Evolutionary conservation across 2,329 filamentous ascomycete genomes (phyloP), one percentile per base, ranked within the genome.

Genomic region (Aspergillus jensenii): DNA sequence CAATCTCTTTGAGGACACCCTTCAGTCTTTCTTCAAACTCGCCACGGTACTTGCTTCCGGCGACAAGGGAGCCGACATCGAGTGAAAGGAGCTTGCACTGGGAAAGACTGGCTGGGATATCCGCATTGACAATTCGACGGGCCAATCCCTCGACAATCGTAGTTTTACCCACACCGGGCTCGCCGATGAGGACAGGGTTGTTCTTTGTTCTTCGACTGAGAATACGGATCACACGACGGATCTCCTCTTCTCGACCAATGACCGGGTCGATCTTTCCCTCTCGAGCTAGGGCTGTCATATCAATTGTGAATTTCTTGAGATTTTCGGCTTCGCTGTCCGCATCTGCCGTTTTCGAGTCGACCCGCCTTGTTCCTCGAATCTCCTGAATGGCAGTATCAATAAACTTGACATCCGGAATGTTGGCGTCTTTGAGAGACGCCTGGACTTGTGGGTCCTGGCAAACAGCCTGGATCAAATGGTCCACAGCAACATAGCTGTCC

Each of bases 11-110:
- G 68, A 99, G 78, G 5, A 99, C 95, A 55, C 93, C 93, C 84
- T 99, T 99, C 93, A 99, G 98, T 67, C 95, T 87, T 82, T 99
- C 95, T 75, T 99, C 95, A 59, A 99, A 99, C 75, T 99, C 95
- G 79, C 95, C 95, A 50, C 95, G 88, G 80, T 96, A 99, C 79
- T 99, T 99, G 85, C 92, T 97, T 66, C 95, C 95, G 58, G 95
- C 95, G 62, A 99, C 93, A 57, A 99, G 82, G 23, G 93, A 90
- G 68, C 95, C 95, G 48, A 99, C 93, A 70, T 99, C 95, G 46
- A 99, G 87, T 4, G 95, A 97, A 56, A 99, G 87, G 59, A 99
- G 83, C 75, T 90, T 95, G 84, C 95, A 99, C 59, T 91, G 88
- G 52, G 95, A 92, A 55, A 99, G 82, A 69, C 97, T 97, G 73